Base-by-base conservation (phyloP, 768 basidiomycete genomes). In the Lactarius evosmus region DNA sequence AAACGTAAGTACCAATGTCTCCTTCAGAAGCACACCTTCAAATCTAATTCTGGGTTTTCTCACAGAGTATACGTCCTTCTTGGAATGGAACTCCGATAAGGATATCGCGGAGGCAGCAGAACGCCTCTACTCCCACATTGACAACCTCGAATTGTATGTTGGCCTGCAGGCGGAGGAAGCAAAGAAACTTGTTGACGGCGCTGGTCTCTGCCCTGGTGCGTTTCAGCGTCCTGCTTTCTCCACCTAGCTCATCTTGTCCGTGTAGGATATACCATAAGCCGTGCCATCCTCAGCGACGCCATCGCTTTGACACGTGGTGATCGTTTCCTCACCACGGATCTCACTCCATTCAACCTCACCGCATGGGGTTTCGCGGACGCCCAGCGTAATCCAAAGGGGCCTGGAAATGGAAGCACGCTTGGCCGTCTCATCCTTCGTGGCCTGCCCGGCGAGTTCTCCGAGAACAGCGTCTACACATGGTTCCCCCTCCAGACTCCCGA, bases 271-370 rank as follows among this genome's bases (percentile, higher is more conserved):
- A 94, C 92, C 11, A 83, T 91, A 70, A 88, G 88, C 69, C 85
- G 92, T 34, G 91, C 92, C 8, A 94, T 94, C 69, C 84, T 94
- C 36, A 84, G 85, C 66, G 92, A 94, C 70, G 92, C 92, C 32
- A 88, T 93, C 61, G 89, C 92, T 14, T 83, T 94, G 59, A 92
- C 89, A 54, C 86, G 91, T 58, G 92, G 92, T 33, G 92, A 94
- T 70, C 81, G 91, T 58, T 88, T 85, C 79, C 91, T 83, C 75
- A 93, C 90, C 0, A 79, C 88, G 30, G 92, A 94, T 70, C 88
- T 83, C 72, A 93, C 92, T 0, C 87, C 91, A 1, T 83, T 77
- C 76, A 93, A 93, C 72, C 71, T 91, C 71, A 93, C 91, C 2
- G 76, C 88, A 4, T 93, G 91, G 91, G 91, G 91, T 40, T 91